These are phyloP conservation scores for Hypoxylon rickii DNA, from an alignment of 495 filamentous ascomycete species.

Conservation along the genomic window DNA sequence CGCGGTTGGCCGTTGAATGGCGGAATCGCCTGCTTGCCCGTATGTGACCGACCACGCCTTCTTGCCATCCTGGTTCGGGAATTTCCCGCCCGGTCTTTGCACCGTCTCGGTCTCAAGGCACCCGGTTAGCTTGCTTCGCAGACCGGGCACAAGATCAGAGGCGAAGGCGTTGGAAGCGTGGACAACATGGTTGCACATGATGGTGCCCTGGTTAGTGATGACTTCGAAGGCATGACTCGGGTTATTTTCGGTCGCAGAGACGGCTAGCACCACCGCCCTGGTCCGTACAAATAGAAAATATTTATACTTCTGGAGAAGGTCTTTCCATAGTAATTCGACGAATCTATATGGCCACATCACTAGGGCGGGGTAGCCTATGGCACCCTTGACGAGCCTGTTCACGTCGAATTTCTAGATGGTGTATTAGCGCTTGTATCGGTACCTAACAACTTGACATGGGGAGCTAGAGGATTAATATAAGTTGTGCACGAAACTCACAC, in stretches of 20 bases:
- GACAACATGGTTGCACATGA: conserved; percentile 48
- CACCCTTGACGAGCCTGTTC: conserved; percentile 37
- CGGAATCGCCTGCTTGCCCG: conserved; percentile 43
- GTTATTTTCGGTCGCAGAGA: neutral
- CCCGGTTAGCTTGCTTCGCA: conserved; percentile 50
- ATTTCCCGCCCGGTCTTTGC: conserved; percentile 36
- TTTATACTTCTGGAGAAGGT: conserved; percentile 36
- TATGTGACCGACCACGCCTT: conserved; percentile 41
- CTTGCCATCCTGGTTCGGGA: conserved; percentile 14
- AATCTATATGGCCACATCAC: conserved; percentile 53
- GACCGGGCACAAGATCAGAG: conserved; percentile 50
- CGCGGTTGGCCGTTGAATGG: conserved; percentile 38
- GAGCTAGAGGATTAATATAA: too few relatives aligned
- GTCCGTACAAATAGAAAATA: conserved; percentile 45
- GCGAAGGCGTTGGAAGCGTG: conserved; percentile 56
- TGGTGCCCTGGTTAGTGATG: conserved; percentile 41
- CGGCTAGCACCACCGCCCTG: conserved; percentile 37
- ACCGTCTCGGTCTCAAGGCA: conserved; percentile 54
- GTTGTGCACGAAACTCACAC: conserved; percentile 34
- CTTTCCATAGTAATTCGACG: conserved; percentile 44
- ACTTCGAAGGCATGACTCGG: conserved; percentile 36
- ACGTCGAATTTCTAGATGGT: conserved; percentile 30
- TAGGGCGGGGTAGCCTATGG: conserved; percentile 44
- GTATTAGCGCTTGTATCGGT: neutral
- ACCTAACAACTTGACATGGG: neutral